Base-by-base conservation (phyloP, 768 basidiomycete species). In the Cystoderma amianthinum region DNA sequence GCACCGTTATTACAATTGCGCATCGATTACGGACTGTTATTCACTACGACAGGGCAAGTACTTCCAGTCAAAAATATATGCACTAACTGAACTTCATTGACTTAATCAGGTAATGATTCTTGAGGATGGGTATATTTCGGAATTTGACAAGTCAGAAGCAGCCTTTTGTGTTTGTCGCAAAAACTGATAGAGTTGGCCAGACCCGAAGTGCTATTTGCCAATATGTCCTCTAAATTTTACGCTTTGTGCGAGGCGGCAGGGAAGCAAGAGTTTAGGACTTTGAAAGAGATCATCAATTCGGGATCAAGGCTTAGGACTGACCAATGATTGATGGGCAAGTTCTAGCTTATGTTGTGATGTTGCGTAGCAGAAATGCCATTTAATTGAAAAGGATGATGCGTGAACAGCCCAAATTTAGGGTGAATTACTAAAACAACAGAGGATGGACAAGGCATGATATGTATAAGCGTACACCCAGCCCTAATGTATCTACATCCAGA, bases 1-100 rank as follows among this genome's bases (percentile, higher is more conserved):
- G 84, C 53, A 92, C 89, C 0, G 87, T 92, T 41, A 63, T 92
- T 16, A 92, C 89, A 0, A 89, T 91, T 40, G 89, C 88, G 15
- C 89, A 91, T 60, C 76, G 84, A 5, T 64, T 87, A 42, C 72
- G 82, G 7, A 85, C 84, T 1, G 82, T 86, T 35, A 87, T 91
- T 44, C 86, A 91, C 52, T 91, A 89, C 50, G 82, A 90, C 56
- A 71, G 82, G 48, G 82, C 82, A 63, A 39, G 78, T n/a, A n/a
- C n/a, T n/a, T 2, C 13, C 33, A 18, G 7, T 20, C 19, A 13
- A 28, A 38, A 20, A 20, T 11, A 10, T 28, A 16, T 9, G 30
- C 30, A 15, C 22, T 32, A 9, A 16, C 23, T 10, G 30, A 25
- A 11, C 17, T 33, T n/a, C 30, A 15, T 21, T 32, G 7, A 16